These are phyloP conservation scores for Candida ulmi DNA, from an alignment of 805 yeast genomes.

Conservation along the genomic window DNA sequence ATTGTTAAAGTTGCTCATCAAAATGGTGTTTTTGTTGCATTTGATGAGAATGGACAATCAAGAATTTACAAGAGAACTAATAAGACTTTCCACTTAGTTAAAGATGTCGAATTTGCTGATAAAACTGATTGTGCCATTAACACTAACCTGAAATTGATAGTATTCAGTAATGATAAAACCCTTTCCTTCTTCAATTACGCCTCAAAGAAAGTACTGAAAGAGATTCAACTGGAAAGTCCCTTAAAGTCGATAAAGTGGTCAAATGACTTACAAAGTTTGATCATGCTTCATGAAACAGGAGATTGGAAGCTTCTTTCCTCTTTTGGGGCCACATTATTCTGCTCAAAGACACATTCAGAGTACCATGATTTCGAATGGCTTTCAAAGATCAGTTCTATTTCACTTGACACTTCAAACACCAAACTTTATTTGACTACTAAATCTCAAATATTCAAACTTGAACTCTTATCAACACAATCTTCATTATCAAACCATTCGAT, in stretches of 20 bases:
- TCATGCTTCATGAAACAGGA: slow-evolving; percentile 12
- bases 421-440: not conserved
- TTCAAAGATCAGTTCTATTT: not conserved
- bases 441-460: slow-evolving; percentile 4
- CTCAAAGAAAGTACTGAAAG: slow-evolving; percentile 4
- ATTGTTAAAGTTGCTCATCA: slow-evolving; percentile 1
- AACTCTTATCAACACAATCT: not conserved
- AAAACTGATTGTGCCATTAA: slow-evolving; percentile 7
- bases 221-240: not conserved
- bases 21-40: slow-evolving; percentile 1
- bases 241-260: slow-evolving; percentile 12
- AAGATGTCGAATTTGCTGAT: slow-evolving; percentile 2
- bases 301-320: slow-evolving; percentile 24
- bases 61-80: slow-evolving; percentile 6
- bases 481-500: not conserved
- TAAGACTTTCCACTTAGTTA: not conserved
- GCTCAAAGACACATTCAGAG: slow-evolving; percentile 7
- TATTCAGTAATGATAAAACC: slow-evolving; percentile 1
- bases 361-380: not conserved
- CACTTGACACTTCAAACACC: not conserved
- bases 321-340: slow-evolving; percentile 21
- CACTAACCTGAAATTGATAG: slow-evolving; percentile 3
- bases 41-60: slow-evolving; percentile 6
- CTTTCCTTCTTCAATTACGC: slow-evolving; percentile 7
- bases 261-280: slow-evolving; percentile 8